Percentiles rank a stretch among this genome's conserved stretches.
phyloP scores from a whole-genome alignment of 768 basidiomycete species.

The Macrolepiota fuliginosa region DNA sequence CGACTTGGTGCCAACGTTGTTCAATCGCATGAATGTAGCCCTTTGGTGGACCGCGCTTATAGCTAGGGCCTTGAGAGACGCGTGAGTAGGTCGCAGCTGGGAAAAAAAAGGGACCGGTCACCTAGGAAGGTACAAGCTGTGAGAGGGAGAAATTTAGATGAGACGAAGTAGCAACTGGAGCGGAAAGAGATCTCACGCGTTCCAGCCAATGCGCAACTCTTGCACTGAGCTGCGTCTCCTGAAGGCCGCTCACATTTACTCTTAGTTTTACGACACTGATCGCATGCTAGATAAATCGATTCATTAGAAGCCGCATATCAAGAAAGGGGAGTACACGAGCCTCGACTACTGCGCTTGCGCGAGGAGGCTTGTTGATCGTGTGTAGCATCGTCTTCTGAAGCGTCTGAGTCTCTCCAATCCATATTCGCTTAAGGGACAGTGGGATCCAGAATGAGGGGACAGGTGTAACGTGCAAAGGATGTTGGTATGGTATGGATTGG shows the following conservation, averaged over 20 bases:
- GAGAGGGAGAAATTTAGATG: constrained; percentile 17
- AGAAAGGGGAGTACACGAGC: constrained; percentile 25
- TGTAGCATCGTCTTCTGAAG: constrained; percentile 53
- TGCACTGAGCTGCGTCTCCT: constrained; percentile 51
- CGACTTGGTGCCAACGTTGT: constrained; percentile 88
- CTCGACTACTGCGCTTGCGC: constrained; percentile 65
- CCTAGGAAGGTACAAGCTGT: constrained; percentile 69
- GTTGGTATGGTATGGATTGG: constrained; percentile 5
- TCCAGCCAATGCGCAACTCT: constrained; percentile 58
- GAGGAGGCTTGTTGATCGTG: constrained; percentile 38
- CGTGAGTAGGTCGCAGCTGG: background rate
- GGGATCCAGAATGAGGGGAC: constrained; percentile 20
- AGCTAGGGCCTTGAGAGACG: constrained; percentile 57
- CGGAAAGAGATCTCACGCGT: constrained; percentile 37
- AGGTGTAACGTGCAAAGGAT: constrained; percentile 20
- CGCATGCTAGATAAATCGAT: constrained; percentile 55
- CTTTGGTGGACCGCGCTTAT: constrained; percentile 83
- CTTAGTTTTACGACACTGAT: constrained; percentile 86
- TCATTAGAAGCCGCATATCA: constrained; percentile 13
- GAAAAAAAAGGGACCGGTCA: constrained; percentile 20
- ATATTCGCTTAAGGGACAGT: constrained; percentile 26
- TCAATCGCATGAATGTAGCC: constrained; percentile 95
- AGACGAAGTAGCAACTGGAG: constrained; percentile 14
- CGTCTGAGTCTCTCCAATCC: constrained; percentile 62
- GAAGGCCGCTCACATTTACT: constrained; percentile 73